Evolutionary conservation across 1,139 yeast genomes (phyloP).

Genomic region (Eremothecium gossypii): DNA sequence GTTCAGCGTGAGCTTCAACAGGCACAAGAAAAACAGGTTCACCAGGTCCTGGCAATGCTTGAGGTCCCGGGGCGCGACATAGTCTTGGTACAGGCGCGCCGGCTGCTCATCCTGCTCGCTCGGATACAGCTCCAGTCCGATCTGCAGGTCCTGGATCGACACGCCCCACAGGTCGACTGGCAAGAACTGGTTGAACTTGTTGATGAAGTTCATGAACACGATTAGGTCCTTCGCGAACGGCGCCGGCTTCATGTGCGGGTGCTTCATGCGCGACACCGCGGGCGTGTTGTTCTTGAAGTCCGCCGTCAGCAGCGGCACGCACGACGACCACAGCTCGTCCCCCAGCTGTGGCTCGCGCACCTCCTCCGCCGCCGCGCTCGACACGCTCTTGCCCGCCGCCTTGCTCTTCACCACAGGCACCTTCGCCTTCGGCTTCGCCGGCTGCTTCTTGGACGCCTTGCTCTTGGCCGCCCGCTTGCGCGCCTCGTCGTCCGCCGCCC

Average conservation of each 20-base stretch:
- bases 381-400: constrained; percentile 3
- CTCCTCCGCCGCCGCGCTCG: constrained; percentile 1
- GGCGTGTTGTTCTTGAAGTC: constrained; percentile 25
- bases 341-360: constrained; percentile 5
- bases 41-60: constrained; percentile 25
- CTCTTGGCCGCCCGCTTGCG: constrained; percentile 1
- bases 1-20: constrained; percentile 21
- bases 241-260: constrained; percentile 29
- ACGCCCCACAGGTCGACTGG: constrained; percentile 31
- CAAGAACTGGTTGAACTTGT: constrained; percentile 34
- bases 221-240: constrained; percentile 42
- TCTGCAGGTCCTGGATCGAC: constrained; percentile 44
- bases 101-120: constrained; percentile 9
- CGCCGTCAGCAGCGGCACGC: constrained; percentile 18
- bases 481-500: constrained; percentile 1
- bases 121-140: constrained; percentile 37
- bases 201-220: constrained; percentile 36
- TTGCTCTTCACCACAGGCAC: constrained; percentile 3
- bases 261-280: constrained; percentile 23
- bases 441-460: constrained; percentile 2
- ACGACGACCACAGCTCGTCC: constrained; percentile 21
- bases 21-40: constrained; percentile 23
- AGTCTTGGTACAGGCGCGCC: constrained; percentile 24
- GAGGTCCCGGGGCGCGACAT: constrained; percentile 21
- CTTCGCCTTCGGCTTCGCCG: constrained; percentile 1